Evolutionary conservation across 371 early-diverging fungal genomes (phyloP), one percentile per base, ranked within the genome.

Genomic region (Zancudomyces culisetae): DNA sequence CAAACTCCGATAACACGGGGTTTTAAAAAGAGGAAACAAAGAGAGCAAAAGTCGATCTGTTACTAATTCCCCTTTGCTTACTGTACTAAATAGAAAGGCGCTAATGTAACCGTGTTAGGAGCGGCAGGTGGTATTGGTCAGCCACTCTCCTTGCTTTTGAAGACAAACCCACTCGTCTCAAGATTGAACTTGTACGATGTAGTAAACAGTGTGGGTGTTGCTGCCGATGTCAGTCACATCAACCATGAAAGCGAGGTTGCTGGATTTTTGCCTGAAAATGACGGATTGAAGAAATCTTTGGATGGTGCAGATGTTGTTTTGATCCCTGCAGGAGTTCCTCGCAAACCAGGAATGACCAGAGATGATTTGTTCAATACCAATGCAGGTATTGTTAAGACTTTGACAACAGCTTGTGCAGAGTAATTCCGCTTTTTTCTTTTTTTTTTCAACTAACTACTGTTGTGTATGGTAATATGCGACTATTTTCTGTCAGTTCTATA

Each of bases 341-440:
- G 98, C 61, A 98, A 98, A 83, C 98, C 97, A 57, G 96, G 95
- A 56, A 98, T 98, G 98, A 95, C 96, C 63, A 87, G 98, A 69
- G 95, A 94, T 70, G 95, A 96, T 66, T 75, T 96, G 58, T 96
- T 96, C 83, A 91, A 90, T 78, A 90, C 85, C 78, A 93, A 90
- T 71, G 95, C 96, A 55, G 79, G 85, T 53, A 95, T 94, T 62
- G 93, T 94, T 61, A 81, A 83, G 63, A 81, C 76, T 61, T 77
- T 96, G 55, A 90, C 89, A 55, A 60, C 66, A 42, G 85, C 76
- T 52, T 75, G 73, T 62, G 78, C 78, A 41, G 61, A 73, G 63
- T 65, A 52, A 51, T 43, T 41, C 41, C 26, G 3, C 43, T 40
- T 27, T 23, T 55, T 35, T 35, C 35, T 35, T 35, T 35, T 35